Evolutionary conservation across 176 grass and related monocot species (phyloP).

Genomic region (Rhynchospora breviuscula): DNA sequence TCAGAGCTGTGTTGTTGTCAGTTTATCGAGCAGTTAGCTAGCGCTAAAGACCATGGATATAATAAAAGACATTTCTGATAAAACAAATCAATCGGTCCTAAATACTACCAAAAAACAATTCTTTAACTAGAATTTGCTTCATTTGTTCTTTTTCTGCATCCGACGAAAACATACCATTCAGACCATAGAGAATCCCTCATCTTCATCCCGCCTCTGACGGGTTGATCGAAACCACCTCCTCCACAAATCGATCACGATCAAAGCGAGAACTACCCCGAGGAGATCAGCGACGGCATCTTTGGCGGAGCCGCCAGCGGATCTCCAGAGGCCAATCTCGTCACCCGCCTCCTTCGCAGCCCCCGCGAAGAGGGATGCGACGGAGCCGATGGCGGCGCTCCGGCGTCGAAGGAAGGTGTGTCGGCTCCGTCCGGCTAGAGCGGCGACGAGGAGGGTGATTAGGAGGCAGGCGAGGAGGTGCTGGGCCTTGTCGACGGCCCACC

Average conservation of each 20-base stretch:
- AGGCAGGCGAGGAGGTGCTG: conserved; percentile 72
- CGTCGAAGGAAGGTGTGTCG: conserved; percentile 35
- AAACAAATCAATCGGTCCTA: neutral
- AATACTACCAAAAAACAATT: too few relatives aligned
- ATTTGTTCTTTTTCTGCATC: too few relatives aligned
- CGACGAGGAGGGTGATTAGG: conserved; percentile 40
- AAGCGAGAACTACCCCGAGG: conserved; percentile 36
- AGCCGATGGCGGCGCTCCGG: conserved; percentile 40
- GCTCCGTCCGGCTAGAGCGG: conserved; percentile 39
- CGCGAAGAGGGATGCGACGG: conserved; percentile 38
- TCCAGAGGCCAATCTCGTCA: conserved; percentile 63
- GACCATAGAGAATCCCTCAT: conserved; percentile 37
- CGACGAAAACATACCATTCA: conserved; percentile 9
- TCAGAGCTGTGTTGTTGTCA: neutral
- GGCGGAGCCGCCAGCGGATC: conserved; percentile 61
- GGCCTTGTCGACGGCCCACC: conserved; percentile 63
- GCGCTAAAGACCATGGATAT: neutral
- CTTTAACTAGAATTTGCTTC: too few relatives aligned
- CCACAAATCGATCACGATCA: conserved; percentile 28
- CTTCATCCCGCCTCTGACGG: neutral
- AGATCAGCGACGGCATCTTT: conserved; percentile 74
- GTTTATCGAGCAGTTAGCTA: neutral
- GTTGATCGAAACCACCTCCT: conserved; percentile 15
- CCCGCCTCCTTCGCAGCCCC: conserved; percentile 70
- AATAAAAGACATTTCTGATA: neutral